These are phyloP conservation scores for Puccinia triticina DNA, from an alignment of 1,284 basidiomycete species.

Conservation along the genomic window DNA sequence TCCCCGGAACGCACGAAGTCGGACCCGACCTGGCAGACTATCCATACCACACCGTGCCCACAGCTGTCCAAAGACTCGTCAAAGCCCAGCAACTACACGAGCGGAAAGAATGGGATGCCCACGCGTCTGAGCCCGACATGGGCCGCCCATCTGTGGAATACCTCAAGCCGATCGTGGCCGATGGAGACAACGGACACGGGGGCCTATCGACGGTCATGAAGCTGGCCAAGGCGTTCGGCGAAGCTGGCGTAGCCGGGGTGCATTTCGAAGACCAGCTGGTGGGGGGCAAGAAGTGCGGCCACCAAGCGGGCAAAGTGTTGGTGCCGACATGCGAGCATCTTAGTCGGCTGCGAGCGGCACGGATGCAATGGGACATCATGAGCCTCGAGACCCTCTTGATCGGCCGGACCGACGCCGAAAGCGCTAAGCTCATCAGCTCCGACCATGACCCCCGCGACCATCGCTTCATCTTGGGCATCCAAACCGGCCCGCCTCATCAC, in stretches of 20 bases:
- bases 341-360: conserved; percentile 76
- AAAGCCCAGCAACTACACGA: conserved; percentile 83
- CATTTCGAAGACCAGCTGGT: conserved; percentile 91
- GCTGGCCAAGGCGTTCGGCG: conserved; percentile 85
- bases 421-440: conserved; percentile 80
- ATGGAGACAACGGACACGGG: conserved; percentile 70
- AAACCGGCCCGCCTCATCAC: conserved; percentile 63
- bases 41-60: conserved; percentile 90
- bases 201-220: conserved; percentile 96
- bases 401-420: conserved; percentile 87
- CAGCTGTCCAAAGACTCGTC: conserved; percentile 83
- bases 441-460: conserved; percentile 76
- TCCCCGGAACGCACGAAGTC: conserved; percentile 60
- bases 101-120: conserved; percentile 82
- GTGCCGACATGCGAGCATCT: conserved; percentile 85
- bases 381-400: conserved; percentile 85
- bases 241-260: conserved; percentile 83
- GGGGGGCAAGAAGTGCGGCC: conserved; percentile 93
- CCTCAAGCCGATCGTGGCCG: conserved; percentile 60
- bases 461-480: conserved; percentile 70
- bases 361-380: conserved; percentile 85
- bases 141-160: conserved; percentile 59
- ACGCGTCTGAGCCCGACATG: conserved; percentile 68
- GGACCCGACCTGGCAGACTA: conserved; percentile 68
- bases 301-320: conserved; percentile 89